phyloP scores from a whole-genome alignment of 1,139 yeast genomes.

The Candida sanyaensis region DNA sequence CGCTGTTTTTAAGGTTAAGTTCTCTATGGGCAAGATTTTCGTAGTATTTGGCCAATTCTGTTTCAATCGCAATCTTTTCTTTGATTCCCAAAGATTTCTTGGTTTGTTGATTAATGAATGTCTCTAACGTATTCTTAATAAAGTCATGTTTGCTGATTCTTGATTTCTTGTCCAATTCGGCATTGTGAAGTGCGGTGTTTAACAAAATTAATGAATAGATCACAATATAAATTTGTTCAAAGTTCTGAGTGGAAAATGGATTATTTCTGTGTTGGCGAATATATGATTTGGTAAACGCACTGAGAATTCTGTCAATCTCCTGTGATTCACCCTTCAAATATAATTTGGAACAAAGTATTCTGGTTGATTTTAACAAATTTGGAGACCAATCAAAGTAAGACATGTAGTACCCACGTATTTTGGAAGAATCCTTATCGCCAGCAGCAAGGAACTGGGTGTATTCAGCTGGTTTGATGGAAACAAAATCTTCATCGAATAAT shows the following conservation, averaged over 20 bases:
- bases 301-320: conserved; percentile 73
- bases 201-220: conserved; percentile 73
- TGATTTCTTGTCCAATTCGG: conserved; percentile 41
- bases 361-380: conserved; percentile 54
- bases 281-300: conserved; percentile 69
- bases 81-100: conserved; percentile 36
- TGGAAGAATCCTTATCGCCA: conserved; percentile 41
- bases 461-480: conserved; percentile 48
- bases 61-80: conserved; percentile 44
- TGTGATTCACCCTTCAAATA: conserved; percentile 85
- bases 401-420: conserved; percentile 49
- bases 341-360: conserved; percentile 62
- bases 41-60: conserved; percentile 43
- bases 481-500: conserved; percentile 19
- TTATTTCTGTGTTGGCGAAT: conserved; percentile 53
- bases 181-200: conserved; percentile 68
- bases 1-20: conserved; percentile 38
- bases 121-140: conserved; percentile 55
- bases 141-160: conserved; percentile 51
- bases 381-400: conserved; percentile 50
- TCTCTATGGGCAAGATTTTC: conserved; percentile 42
- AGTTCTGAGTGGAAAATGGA: conserved; percentile 52
- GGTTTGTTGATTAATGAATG: conserved; percentile 41
- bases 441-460: conserved; percentile 49
- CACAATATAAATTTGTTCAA: conserved; percentile 69